Percentiles rank a stretch among this genome's conserved stretches.
phyloP scores from a whole-genome alignment of 345 rosid genomes.

The Barbarea vulgaris region DNA sequence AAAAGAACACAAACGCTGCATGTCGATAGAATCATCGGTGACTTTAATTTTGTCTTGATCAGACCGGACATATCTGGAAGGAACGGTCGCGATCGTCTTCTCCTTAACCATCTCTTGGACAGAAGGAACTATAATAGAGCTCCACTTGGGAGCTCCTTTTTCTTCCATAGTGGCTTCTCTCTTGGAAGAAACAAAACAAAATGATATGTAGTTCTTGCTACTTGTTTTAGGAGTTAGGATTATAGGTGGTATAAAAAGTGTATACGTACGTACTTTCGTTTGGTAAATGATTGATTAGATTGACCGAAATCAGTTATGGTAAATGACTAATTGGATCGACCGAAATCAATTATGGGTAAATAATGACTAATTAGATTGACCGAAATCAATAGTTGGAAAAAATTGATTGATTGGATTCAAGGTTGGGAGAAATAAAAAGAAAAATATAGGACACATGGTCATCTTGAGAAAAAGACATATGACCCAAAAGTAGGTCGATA shows the following conservation, averaged over 20 bases:
- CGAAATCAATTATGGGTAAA: too few species aligned
- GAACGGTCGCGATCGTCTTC: slow-evolving; percentile 22
- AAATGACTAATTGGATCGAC: too few species aligned
- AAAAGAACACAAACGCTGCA: slow-evolving; percentile 27
- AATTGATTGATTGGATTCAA: too few species aligned
- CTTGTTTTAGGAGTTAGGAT: neutral
- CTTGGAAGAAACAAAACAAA: neutral
- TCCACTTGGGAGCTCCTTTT: slow-evolving; percentile 25
- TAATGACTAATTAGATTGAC: too few species aligned
- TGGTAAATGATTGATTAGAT: neutral
- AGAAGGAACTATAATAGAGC: slow-evolving; percentile 32
- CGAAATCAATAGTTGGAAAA: too few species aligned
- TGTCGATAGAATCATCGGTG: slow-evolving; percentile 17
- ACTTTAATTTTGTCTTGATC: slow-evolving; percentile 19
- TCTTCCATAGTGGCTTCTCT: slow-evolving; percentile 24
- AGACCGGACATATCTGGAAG: slow-evolving; percentile 31
- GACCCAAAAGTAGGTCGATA: too few species aligned
- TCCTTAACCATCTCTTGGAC: slow-evolving; percentile 42
- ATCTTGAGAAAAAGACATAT: too few species aligned
- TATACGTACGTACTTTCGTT: neutral
- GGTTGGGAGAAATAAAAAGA: too few species aligned
- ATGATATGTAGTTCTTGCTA: neutral
- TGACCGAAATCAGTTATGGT: neutral
- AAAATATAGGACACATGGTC: too few species aligned
- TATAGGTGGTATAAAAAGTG: neutral